Base-by-base conservation (phyloP, 2,329 filamentous ascomycete genomes). In the Penicillium crustosum region DNA sequence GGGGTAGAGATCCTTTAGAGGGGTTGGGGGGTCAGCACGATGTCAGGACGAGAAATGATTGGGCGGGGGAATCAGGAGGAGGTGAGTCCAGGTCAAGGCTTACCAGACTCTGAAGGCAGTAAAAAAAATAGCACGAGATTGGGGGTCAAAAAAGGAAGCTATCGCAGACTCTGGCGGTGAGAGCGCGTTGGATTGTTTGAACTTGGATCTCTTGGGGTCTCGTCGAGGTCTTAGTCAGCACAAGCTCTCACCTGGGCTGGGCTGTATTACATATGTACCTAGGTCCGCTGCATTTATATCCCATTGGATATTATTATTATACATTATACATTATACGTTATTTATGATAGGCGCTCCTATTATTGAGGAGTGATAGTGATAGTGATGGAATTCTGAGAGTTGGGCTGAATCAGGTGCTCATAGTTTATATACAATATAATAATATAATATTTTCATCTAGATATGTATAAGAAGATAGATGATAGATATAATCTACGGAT, bases 1-100 rank as follows among this genome's bases (percentile, higher is more conserved):
- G 66, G 70, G 70, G 68, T 70, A 59, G 61, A 53, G 55, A 54
- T 59, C 55, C 53, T 60, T 27, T 52, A 25, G 58, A 58, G 54
- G 59, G 61, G 57, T 64, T 58, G 59, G 41, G 57, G 21, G 53
- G 54, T 62, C 50, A 62, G 58, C 58, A 62, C 54, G 25, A 27
- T 50, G 44, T 62, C 54, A 49, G 47, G 39, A 50, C 15, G 48
- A 54, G 41, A 51, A 35, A 54, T 47, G 50, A 52, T 56, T 54
- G 48, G 55, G 36, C 12, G 15, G 43, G n/a, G 21, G 4, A 19
- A 23, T 23, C 17, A n/a, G 35, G 35, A 13, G 10, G 31, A 31
- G 15, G 21, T 36, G 21, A 44, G 31, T 35, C 10, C 3, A 55
- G 31, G 36, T 53, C 42, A 47, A 45, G 42, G 21, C 55, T 29